Evolutionary conservation across 2,329 filamentous ascomycete species (phyloP).

Genomic region (Phaeophleospora eucalypticola): DNA sequence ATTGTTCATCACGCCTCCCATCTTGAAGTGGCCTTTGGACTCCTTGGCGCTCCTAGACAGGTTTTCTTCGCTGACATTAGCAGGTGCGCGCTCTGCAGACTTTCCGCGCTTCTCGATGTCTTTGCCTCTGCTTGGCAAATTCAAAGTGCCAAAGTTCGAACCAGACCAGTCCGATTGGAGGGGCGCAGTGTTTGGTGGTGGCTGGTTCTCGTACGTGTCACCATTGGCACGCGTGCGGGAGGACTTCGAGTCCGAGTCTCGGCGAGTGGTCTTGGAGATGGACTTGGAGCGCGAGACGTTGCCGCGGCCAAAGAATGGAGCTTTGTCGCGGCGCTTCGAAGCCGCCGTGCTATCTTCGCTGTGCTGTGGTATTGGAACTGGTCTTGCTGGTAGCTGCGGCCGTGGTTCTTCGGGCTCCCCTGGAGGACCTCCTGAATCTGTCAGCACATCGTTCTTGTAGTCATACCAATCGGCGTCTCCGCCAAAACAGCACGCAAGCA

Average conservation of each 20-base stretch:
- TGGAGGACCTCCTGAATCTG: too few species aligned
- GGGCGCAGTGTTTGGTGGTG: slow-evolving; percentile 27
- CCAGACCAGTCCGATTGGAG: slow-evolving; percentile 25
- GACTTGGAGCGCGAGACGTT: slow-evolving; percentile 27
- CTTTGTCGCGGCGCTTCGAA: slow-evolving; percentile 25
- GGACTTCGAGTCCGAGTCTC: slow-evolving; percentile 29
- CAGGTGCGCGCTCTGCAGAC: slow-evolving; percentile 29
- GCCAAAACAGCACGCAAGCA: too few species aligned
- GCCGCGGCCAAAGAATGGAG: slow-evolving; percentile 18
- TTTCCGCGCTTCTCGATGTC: slow-evolving; percentile 30
- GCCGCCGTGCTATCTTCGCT: slow-evolving; percentile 26
- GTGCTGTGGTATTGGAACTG: slow-evolving; percentile 21
- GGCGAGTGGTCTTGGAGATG: slow-evolving; percentile 27
- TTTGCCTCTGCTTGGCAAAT: slow-evolving; percentile 18
- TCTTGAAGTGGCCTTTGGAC: slow-evolving; percentile 25
- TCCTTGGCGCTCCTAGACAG: slow-evolving; percentile 10
- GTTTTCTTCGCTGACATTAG: slow-evolving; percentile 26
- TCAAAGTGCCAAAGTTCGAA: slow-evolving; percentile 21
- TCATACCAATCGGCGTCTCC: too few species aligned
- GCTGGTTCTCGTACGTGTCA: slow-evolving; percentile 17
- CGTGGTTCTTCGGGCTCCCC: background rate
- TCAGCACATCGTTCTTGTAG: too few species aligned
- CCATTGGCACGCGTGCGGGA: slow-evolving; percentile 17
- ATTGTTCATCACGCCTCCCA: slow-evolving; percentile 26
- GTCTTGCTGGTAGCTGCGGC: slow-evolving; percentile 15